phyloP scores from a whole-genome alignment of 2,329 filamentous ascomycete species.

The Neobulgaria alba region DNA sequence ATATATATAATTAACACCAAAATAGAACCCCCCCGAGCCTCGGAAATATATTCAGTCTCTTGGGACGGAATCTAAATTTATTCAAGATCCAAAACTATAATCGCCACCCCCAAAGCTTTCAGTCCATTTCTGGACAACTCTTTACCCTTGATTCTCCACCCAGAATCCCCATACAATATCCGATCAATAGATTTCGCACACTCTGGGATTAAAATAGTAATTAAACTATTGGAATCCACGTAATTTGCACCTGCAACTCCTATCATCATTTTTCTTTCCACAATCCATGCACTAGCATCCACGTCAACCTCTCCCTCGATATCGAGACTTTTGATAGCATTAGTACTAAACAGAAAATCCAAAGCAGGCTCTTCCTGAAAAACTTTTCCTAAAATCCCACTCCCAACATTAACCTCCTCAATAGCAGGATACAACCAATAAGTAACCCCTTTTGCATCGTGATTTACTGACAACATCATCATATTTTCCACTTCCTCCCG shows the following conservation, averaged over 20 bases:
- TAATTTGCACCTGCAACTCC: conserved; percentile 32
- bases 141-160: conserved; percentile 16
- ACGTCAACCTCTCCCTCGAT: too few relatives aligned
- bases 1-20: too few relatives aligned
- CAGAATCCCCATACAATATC: conserved; percentile 16
- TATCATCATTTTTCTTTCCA: conserved; percentile 30
- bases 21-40: too few relatives aligned
- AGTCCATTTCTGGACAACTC: conserved; percentile 17
- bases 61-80: background rate
- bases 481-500: conserved; percentile 37
- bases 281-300: conserved; percentile 21
- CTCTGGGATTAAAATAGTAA: conserved; percentile 17
- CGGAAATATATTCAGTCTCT: background rate
- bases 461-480: conserved; percentile 39
- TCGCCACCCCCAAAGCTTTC: conserved; percentile 17
- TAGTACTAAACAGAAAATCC: conserved; percentile 30
- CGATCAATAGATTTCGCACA: conserved; percentile 5
- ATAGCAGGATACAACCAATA: conserved; percentile 39
- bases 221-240: conserved; percentile 1
- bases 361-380: conserved; percentile 29
- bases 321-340: conserved; percentile 18
- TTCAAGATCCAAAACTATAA: conserved; percentile 15
- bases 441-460: conserved; percentile 39
- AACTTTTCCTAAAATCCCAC: conserved; percentile 32
- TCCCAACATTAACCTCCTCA: conserved; percentile 20